Conservation (phyloP, 306 rosid species). For the Inga laurina region DNA sequence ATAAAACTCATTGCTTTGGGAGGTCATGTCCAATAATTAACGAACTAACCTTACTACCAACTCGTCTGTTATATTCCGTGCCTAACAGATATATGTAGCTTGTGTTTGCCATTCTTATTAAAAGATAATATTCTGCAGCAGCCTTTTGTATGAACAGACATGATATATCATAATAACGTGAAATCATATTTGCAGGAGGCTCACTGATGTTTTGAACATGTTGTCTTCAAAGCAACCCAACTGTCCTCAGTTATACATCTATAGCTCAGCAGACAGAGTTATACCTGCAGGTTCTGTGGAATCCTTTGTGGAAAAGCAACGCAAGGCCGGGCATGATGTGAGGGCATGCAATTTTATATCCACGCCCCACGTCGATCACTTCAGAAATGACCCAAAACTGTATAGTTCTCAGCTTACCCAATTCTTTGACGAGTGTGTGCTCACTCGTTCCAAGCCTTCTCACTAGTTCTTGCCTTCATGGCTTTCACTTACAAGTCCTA, state of each 20-base stretch:
- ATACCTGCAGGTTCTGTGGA: conserved; percentile 88
- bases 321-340: conserved; percentile 77
- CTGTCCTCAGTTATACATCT: conserved; percentile 90
- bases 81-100: not conserved
- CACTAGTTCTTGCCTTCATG: conserved; percentile 28
- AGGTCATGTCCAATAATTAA: not conserved
- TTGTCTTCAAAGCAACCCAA: conserved; percentile 80
- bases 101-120: not conserved
- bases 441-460: conserved; percentile 51
- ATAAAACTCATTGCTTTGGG: not conserved
- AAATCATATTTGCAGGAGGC: conserved; percentile 73
- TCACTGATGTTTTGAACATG: conserved; percentile 72
- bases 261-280: conserved; percentile 91
- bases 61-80: not conserved
- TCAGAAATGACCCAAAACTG: conserved; percentile 80
- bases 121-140: not conserved
- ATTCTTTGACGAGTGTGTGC: conserved; percentile 80
- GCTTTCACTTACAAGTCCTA: conserved; percentile 15
- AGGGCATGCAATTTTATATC: conserved; percentile 94
- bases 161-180: conserved; percentile 4
- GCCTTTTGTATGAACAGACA: conserved; percentile 1
- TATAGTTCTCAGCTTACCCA: conserved; percentile 80
- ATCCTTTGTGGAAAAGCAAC: conserved; percentile 77
- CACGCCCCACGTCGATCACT: conserved; percentile 97
- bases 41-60: not conserved